phyloP scores from a whole-genome alignment of 495 filamentous ascomycete genomes.

The Penicillium coffeae region DNA sequence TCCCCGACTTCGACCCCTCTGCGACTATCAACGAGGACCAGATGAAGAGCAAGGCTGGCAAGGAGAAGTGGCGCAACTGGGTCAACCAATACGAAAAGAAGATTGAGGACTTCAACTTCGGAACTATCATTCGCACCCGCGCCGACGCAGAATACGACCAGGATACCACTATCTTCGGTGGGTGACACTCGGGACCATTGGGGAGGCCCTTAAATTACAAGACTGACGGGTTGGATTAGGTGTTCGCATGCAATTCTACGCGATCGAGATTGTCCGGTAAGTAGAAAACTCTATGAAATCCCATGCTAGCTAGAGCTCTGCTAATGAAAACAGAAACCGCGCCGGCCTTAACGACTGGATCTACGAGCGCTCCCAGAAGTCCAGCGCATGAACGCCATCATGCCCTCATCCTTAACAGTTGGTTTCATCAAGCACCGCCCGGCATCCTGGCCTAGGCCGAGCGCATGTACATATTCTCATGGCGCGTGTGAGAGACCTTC shows the following conservation, averaged over 20 bases:
- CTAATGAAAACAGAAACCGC: constrained; percentile 58
- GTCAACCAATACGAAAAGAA: constrained; percentile 91
- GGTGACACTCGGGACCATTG: too few relatives aligned
- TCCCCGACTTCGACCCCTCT: constrained; percentile 87
- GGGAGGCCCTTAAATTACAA: background rate
- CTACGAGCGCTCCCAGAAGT: constrained; percentile 66
- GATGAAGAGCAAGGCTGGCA: constrained; percentile 97
- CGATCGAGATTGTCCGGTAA: constrained; percentile 87
- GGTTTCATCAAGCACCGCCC: constrained; percentile 3
- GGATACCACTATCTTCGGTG: constrained; percentile 81
- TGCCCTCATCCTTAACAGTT: background rate
- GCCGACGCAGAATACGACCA: constrained; percentile 80
- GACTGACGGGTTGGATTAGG: constrained; percentile 16
- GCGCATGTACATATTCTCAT: constrained; percentile 14
- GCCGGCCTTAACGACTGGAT: constrained; percentile 94
- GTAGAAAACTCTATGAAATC: constrained; percentile 3
- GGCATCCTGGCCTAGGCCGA: constrained; percentile 19
- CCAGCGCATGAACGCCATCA: constrained; percentile 27
- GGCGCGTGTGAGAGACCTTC: background rate
- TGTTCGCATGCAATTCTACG: constrained; percentile 96
- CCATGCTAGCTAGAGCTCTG: background rate
- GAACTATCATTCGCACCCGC: constrained; percentile 79
- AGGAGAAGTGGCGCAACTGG: constrained; percentile 94
- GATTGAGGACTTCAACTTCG: constrained; percentile 95
- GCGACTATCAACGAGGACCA: constrained; percentile 79